Evolutionary conservation across 2,329 filamentous ascomycete species (phyloP).

Genomic region (Coleophoma crateriformis): DNA sequence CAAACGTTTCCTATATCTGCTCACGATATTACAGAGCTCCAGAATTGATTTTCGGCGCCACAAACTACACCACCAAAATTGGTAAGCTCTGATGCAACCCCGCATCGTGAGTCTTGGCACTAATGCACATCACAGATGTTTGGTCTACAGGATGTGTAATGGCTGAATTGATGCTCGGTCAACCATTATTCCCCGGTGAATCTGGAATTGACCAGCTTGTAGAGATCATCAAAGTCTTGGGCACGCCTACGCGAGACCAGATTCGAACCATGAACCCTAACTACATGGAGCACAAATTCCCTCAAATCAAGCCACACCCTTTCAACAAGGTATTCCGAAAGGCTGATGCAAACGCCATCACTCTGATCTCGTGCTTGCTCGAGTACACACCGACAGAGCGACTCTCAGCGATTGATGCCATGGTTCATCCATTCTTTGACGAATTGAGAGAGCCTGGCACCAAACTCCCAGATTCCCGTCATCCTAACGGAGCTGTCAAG

Average conservation of each 20-base stretch:
- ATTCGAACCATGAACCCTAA: slow-evolving; percentile 99
- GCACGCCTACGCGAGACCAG: slow-evolving; percentile 93
- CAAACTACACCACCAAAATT: slow-evolving; percentile 99
- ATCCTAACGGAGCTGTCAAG: slow-evolving; percentile 71
- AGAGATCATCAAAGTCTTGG: slow-evolving; percentile 98
- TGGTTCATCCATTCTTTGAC: slow-evolving; percentile 98
- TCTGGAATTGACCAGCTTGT: slow-evolving; percentile 98
- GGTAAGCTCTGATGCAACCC: slow-evolving; percentile 53
- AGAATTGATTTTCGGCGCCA: slow-evolving; percentile 96
- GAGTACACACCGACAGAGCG: slow-evolving; percentile 98
- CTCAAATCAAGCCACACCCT: slow-evolving; percentile 98
- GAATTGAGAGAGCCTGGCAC: slow-evolving; percentile 90
- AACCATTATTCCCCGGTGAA: slow-evolving; percentile 95
- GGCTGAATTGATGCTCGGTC: slow-evolving; percentile 98
- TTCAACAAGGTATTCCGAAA: slow-evolving; percentile 99
- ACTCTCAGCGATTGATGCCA: slow-evolving; percentile 86
- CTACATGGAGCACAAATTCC: slow-evolving; percentile 99
- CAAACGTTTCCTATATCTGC: slow-evolving; percentile 99
- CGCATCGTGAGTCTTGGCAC: slow-evolving; percentile 7
- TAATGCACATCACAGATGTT: slow-evolving; percentile 60
- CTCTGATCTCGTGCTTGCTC: slow-evolving; percentile 86
- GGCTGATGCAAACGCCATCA: slow-evolving; percentile 87
- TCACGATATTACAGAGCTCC: slow-evolving; percentile 98
- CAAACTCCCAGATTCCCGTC: slow-evolving; percentile 88
- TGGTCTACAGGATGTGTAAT: slow-evolving; percentile 99